Percentiles rank a stretch among this genome's conserved stretches.
These are phyloP conservation scores for Papiliotrema terrestris DNA, from an alignment of 1,284 basidiomycete genomes.

Conservation along the genomic window DNA sequence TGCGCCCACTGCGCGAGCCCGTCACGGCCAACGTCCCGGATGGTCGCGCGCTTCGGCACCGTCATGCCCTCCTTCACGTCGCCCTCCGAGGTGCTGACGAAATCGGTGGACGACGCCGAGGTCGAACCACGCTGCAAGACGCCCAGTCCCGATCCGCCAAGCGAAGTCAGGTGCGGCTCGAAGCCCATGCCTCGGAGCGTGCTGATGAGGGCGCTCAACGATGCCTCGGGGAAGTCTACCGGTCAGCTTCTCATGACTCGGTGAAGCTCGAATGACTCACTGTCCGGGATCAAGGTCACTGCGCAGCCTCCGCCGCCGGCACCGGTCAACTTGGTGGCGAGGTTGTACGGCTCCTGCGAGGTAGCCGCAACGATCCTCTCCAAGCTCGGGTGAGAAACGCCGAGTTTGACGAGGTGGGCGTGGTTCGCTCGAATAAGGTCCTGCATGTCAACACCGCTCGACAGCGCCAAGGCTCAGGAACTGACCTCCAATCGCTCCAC, in stretches of 20 bases:
- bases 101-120: slow-evolving; percentile 2
- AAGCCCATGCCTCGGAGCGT: slow-evolving; percentile 66
- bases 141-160: slow-evolving; percentile 89
- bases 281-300: slow-evolving; percentile 89
- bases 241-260: neutral
- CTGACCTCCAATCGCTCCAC: slow-evolving; percentile 49
- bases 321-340: slow-evolving; percentile 96
- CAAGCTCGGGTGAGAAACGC: slow-evolving; percentile 86
- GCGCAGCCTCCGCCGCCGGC: slow-evolving; percentile 99
- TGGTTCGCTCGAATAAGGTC: slow-evolving; percentile 86
- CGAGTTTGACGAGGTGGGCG: slow-evolving; percentile 74
- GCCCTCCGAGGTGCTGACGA: slow-evolving; percentile 13
- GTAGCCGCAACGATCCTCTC: slow-evolving; percentile 78
- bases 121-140: slow-evolving; percentile 49
- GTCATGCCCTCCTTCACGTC: slow-evolving; percentile 24
- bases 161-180: slow-evolving; percentile 82
- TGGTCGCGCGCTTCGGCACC: slow-evolving; percentile 25
- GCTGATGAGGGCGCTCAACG: slow-evolving; percentile 59
- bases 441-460: slow-evolving; percentile 47
- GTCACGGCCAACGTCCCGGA: slow-evolving; percentile 21
- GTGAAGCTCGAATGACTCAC: slow-evolving; percentile 43
- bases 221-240: slow-evolving; percentile 61
- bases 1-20: slow-evolving; percentile 28
- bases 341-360: slow-evolving; percentile 58
- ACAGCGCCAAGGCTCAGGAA: neutral